These are phyloP conservation scores for Neoboletus subvelutipes DNA, from an alignment of 768 basidiomycete genomes.

Conservation along the genomic window DNA sequence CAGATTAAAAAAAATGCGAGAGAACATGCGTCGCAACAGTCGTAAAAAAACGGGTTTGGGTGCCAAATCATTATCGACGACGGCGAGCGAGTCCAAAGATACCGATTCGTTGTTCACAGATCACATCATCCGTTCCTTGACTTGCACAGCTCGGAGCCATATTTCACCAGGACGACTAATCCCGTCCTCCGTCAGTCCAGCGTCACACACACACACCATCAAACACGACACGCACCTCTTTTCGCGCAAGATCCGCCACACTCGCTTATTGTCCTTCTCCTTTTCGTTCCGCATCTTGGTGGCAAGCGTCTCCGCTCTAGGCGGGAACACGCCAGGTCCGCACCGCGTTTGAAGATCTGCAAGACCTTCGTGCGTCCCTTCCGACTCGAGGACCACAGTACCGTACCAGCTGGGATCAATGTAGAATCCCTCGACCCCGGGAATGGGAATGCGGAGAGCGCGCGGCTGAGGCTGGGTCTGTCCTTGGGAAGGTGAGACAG, in stretches of 20 bases:
- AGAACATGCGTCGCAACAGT: conserved; percentile 5
- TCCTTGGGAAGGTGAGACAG: conserved; percentile 33
- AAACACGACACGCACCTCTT: conserved; percentile 53
- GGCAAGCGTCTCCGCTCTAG: conserved; percentile 42
- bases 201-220: background rate
- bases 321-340: conserved; percentile 64
- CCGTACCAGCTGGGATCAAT: conserved; percentile 86
- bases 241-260: conserved; percentile 75
- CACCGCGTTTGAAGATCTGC: conserved; percentile 76
- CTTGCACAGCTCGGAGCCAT: conserved; percentile 50
- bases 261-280: conserved; percentile 46
- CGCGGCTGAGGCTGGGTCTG: conserved; percentile 30
- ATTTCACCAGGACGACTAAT: conserved; percentile 27
- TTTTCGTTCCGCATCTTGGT: conserved; percentile 38
- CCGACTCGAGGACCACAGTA: conserved; percentile 78
- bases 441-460: conserved; percentile 45
- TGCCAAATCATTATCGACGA: conserved; percentile 5
- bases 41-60: conserved; percentile 1
- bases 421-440: conserved; percentile 50
- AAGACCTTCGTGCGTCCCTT: conserved; percentile 84
- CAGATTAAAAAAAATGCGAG: background rate
- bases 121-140: conserved; percentile 61
- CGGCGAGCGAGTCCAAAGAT: background rate
- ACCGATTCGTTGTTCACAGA: background rate
- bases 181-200: background rate